phyloP scores from a whole-genome alignment of 2,329 filamentous ascomycete genomes.

The Bimuria novae-zelandiae region DNA sequence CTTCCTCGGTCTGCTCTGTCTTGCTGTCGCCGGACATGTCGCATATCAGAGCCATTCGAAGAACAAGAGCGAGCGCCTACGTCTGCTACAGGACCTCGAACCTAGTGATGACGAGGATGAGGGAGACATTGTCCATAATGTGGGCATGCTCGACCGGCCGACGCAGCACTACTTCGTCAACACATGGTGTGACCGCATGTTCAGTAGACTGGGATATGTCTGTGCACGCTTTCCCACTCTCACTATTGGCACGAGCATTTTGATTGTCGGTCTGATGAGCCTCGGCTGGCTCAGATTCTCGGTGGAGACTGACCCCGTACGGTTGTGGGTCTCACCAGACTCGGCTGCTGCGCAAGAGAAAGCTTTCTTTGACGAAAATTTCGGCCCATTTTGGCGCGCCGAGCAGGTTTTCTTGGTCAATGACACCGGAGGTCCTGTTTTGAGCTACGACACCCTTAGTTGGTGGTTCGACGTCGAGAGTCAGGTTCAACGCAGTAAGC shows the following conservation, averaged over 20 bases:
- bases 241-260: conserved; percentile 76
- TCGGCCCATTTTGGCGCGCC: conserved; percentile 93
- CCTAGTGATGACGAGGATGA: conserved; percentile 94
- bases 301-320: conserved; percentile 88
- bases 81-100: conserved; percentile 80
- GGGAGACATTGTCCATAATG: conserved; percentile 77
- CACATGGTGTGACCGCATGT: conserved; percentile 76
- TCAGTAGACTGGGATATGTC: conserved; percentile 76
- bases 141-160: conserved; percentile 77
- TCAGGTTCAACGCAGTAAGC: conserved; percentile 73
- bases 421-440: conserved; percentile 77
- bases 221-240: conserved; percentile 84
- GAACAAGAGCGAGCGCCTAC: conserved; percentile 79
- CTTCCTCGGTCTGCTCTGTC: conserved; percentile 69
- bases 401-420: conserved; percentile 95
- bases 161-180: conserved; percentile 83
- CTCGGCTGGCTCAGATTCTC: conserved; percentile 86
- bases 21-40: conserved; percentile 72
- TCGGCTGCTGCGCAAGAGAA: conserved; percentile 93
- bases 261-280: conserved; percentile 78
- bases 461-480: conserved; percentile 96
- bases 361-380: conserved; percentile 87
- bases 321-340: conserved; percentile 94
- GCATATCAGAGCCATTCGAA: conserved; percentile 74
- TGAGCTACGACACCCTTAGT: conserved; percentile 83